Evolutionary conservation across 768 basidiomycete species (phyloP).

Genomic region (Termitomyces sp.): DNA sequence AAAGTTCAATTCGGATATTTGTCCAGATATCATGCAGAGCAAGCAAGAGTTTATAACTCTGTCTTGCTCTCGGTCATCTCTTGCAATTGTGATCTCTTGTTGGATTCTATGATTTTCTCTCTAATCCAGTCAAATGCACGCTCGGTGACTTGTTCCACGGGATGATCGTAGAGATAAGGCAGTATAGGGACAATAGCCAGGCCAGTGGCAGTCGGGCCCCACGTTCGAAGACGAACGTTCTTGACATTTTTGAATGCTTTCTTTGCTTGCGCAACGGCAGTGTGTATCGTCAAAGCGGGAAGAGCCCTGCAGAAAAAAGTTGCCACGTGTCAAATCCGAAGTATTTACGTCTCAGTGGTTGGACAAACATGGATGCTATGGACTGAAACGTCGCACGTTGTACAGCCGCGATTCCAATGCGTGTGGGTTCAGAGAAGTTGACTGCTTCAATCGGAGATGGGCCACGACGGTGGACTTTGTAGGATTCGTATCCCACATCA

Average conservation of each 20-base stretch:
- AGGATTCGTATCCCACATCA: conserved; percentile 78
- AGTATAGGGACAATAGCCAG: conserved; percentile 68
- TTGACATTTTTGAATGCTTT: conserved; percentile 56
- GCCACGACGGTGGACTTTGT: conserved; percentile 66
- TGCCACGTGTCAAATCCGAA: conserved; percentile 4
- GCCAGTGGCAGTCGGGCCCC: conserved; percentile 76
- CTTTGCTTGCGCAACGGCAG: conserved; percentile 68
- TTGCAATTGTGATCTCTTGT: conserved; percentile 9
- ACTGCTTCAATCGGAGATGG: conserved; percentile 63
- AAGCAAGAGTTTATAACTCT: conserved; percentile 6
- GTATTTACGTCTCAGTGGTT: conserved; percentile 2
- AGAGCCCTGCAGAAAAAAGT: conserved; percentile 50
- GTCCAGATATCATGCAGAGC: not conserved
- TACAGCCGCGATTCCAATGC: conserved; percentile 63
- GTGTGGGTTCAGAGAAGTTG: conserved; percentile 63
- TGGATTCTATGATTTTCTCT: conserved; percentile 41
- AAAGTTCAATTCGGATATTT: not conserved
- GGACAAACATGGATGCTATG: conserved; percentile 70
- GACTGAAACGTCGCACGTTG: conserved; percentile 79
- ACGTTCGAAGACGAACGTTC: conserved; percentile 54
- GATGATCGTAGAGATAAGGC: conserved; percentile 76
- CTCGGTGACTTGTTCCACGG: conserved; percentile 69
- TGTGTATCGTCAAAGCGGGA: conserved; percentile 83
- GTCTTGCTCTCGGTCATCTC: conserved; percentile 7
- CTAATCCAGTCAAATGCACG: conserved; percentile 66